phyloP scores from a whole-genome alignment of 768 basidiomycete species.

The Boletus sp. region DNA sequence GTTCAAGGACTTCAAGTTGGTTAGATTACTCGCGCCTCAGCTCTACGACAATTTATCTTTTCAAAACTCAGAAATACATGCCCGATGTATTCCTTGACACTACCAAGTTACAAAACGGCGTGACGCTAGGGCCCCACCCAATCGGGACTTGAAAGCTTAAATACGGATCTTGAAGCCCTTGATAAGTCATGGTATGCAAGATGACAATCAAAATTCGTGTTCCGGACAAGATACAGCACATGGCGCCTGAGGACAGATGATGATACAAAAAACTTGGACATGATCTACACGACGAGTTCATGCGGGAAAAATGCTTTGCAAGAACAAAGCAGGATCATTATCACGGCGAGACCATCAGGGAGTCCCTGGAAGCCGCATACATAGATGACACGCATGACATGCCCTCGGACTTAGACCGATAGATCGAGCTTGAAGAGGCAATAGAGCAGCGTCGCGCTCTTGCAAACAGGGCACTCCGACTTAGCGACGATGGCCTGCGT shows the following conservation, averaged over 20 bases:
- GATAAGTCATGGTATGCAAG: neutral
- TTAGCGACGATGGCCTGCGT: conserved; percentile 45
- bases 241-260: neutral
- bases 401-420: conserved; percentile 8
- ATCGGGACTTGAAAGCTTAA: too few species aligned
- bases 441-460: conserved; percentile 49
- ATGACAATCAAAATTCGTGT: neutral
- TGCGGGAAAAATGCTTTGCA: neutral
- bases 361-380: too few species aligned
- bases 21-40: too few species aligned
- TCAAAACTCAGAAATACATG: too few species aligned
- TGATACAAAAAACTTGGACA: neutral
- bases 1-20: too few species aligned
- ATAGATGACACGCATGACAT: neutral
- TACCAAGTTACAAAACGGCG: too few species aligned
- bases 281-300: neutral
- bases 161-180: too few species aligned
- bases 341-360: too few species aligned
- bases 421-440: conserved; percentile 56
- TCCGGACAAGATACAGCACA: conserved; percentile 1
- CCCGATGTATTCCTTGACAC: too few species aligned
- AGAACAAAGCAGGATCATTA: neutral
- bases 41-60: too few species aligned
- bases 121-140: too few species aligned
- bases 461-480: conserved; percentile 52